A percentile compares a stretch with the other conserved stretches of the same genome.
Conservation (phyloP, 305 asterid species). For the Petunia hybrid region DNA sequence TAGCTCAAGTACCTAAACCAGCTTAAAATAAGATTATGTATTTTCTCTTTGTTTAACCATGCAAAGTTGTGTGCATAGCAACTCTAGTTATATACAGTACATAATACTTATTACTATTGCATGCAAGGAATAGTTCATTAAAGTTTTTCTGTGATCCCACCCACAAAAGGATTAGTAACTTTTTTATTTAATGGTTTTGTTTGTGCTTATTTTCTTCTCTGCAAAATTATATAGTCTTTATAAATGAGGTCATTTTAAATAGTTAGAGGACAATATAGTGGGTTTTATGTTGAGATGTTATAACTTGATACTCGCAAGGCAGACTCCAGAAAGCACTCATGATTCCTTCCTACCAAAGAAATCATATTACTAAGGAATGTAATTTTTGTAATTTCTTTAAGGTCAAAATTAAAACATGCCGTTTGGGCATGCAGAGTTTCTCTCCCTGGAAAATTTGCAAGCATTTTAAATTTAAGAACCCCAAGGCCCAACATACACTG, state of each 20-base stretch:
- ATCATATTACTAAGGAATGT: too few relatives aligned
- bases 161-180: constrained; percentile 22
- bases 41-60: constrained; percentile 34
- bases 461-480: too few relatives aligned
- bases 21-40: constrained; percentile 23
- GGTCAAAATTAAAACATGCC: too few relatives aligned
- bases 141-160: constrained; percentile 29
- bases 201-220: not conserved
- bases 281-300: constrained; percentile 17
- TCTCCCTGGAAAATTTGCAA: too few relatives aligned
- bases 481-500: too few relatives aligned
- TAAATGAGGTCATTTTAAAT: constrained; percentile 3
- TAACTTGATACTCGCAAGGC: not conserved
- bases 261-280: not conserved
- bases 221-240: not conserved
- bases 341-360: constrained; percentile 1
- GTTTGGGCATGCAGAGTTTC: too few relatives aligned
- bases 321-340: not conserved
- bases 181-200: not conserved
- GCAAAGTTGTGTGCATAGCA: constrained; percentile 30
- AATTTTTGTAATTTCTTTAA: too few relatives aligned
- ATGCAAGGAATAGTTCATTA: constrained; percentile 16
- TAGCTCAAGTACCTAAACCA: constrained; percentile 31
- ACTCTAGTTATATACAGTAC: not conserved
- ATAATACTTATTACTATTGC: too few relatives aligned